Evolutionary conservation across 2,329 filamentous ascomycete genomes (phyloP).

Genomic region (Clarireedia homoeocarpa): DNA sequence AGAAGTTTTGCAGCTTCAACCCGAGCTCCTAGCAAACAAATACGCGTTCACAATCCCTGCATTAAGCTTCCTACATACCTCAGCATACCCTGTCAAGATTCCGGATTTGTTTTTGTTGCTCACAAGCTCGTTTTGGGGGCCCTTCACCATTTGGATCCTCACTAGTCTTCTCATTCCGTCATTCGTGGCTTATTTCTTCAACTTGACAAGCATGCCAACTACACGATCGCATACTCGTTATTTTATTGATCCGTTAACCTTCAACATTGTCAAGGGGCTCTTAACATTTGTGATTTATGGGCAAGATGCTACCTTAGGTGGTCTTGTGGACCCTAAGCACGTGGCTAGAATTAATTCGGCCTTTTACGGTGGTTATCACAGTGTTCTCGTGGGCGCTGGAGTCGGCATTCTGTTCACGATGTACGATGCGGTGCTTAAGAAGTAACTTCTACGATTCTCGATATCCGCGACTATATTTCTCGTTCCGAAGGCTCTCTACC

Average conservation of each 20-base stretch:
- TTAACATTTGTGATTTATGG: conserved; percentile 74
- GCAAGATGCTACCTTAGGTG: conserved; percentile 54
- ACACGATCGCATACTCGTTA: conserved; percentile 40
- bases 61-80: conserved; percentile 45
- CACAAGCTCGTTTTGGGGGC: conserved; percentile 74
- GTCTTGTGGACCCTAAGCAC: conserved; percentile 50
- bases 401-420: conserved; percentile 63
- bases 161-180: conserved; percentile 66
- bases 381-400: conserved; percentile 58
- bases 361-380: conserved; percentile 64
- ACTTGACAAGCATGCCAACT: conserved; percentile 55
- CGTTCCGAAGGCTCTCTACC: background rate
- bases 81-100: conserved; percentile 55
- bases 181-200: conserved; percentile 80
- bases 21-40: conserved; percentile 61
- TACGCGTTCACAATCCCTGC: conserved; percentile 68
- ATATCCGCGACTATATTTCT: background rate
- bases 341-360: conserved; percentile 57
- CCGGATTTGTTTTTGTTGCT: conserved; percentile 77
- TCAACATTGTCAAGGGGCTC: conserved; percentile 82
- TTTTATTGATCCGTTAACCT: conserved; percentile 75
- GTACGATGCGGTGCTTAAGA: conserved; percentile 71
- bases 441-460: conserved; percentile 34
- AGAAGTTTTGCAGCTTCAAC: conserved; percentile 63
- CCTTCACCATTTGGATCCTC: conserved; percentile 66